These are phyloP conservation scores for Pseudonitzschia multiseries DNA, from an alignment of 108 stramenopile species.

Conservation along the genomic window DNA sequence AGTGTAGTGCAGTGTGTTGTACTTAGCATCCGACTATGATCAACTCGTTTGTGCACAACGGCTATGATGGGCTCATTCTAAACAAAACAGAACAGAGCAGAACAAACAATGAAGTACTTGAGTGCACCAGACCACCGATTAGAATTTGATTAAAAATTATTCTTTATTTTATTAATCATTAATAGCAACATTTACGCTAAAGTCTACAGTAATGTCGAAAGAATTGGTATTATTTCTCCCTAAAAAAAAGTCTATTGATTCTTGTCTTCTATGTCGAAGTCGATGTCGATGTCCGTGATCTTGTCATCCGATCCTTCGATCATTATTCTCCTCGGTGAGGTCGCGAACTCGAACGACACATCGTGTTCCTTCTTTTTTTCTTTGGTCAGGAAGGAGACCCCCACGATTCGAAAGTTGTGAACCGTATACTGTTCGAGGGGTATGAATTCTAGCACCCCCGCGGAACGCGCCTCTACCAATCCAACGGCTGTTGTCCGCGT, in stretches of 20 bases:
- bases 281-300: not conserved
- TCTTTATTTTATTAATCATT: too few species aligned
- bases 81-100: too few species aligned
- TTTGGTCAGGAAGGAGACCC: conserved; percentile 26
- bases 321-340: conserved; percentile 1
- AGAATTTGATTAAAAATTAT: too few species aligned
- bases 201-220: too few species aligned
- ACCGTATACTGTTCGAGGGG: conserved; percentile 27
- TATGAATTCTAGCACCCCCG: conserved; percentile 17
- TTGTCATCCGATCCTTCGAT: not conserved
- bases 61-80: too few species aligned
- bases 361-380: conserved; percentile 15
- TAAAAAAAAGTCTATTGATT: not conserved
- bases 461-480: conserved; percentile 16
- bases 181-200: too few species aligned
- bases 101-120: too few species aligned
- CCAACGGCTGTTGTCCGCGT: conserved; percentile 40
- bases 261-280: not conserved
- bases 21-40: too few species aligned
- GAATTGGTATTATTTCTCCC: too few species aligned
- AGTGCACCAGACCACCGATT: too few species aligned
- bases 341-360: conserved; percentile 8
- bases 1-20: too few species aligned
- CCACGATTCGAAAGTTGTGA: conserved; percentile 38
- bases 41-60: too few species aligned